These are phyloP conservation scores for Mortierella sp. DNA, from an alignment of 371 early-diverging fungal species.

Conservation along the genomic window DNA sequence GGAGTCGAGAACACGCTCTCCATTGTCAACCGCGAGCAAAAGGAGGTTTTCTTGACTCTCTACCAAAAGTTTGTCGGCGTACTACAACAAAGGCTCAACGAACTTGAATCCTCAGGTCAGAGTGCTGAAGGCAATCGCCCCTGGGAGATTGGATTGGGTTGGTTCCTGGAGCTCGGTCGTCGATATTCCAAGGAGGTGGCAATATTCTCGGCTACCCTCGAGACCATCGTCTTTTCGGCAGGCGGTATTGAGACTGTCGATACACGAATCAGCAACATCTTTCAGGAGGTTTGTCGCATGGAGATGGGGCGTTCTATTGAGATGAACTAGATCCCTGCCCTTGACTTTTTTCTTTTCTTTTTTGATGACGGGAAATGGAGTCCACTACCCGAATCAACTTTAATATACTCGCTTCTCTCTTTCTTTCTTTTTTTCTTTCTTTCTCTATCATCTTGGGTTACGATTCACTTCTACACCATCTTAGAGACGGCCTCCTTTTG, in stretches of 20 bases:
- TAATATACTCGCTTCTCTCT: no score
- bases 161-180: conserved; percentile 85
- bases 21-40: conserved; percentile 80
- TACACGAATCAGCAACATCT: conserved; percentile 61
- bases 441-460: no score
- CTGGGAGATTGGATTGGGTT: conserved; percentile 82
- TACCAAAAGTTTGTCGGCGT: conserved; percentile 78
- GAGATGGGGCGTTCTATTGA: conserved; percentile 53
- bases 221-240: conserved; percentile 74
- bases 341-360: no score
- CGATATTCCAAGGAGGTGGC: conserved; percentile 76
- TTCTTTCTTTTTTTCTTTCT: no score
- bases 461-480: conserved; percentile 17
- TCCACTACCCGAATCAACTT: no score
- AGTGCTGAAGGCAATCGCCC: conserved; percentile 62
- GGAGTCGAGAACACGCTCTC: conserved; percentile 72
- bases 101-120: conserved; percentile 57
- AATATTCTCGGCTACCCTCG: conserved; percentile 70
- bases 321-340: conserved; percentile 22
- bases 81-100: conserved; percentile 58
- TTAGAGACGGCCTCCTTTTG: conserved; percentile 41
- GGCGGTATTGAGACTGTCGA: conserved; percentile 59
- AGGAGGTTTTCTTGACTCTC: conserved; percentile 79
- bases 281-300: conserved; percentile 63
- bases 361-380: no score